Evolutionary conservation across 2,329 filamentous ascomycete species (phyloP).

Genomic region (Nigrospora sphaerica): DNA sequence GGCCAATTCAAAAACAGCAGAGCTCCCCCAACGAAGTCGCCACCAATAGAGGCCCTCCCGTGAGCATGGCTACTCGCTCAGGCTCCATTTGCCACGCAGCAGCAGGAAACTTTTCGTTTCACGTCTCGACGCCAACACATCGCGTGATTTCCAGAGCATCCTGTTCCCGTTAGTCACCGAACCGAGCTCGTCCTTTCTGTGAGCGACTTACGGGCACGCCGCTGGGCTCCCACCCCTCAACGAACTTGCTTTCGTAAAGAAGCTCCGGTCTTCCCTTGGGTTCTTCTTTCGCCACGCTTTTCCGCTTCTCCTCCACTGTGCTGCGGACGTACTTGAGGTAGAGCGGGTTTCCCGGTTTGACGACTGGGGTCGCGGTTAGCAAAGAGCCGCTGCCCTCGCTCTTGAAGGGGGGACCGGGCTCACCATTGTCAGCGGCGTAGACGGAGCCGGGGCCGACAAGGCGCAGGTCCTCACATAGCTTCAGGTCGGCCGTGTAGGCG

Average conservation of each 20-base stretch:
- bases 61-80: too few relatives aligned
- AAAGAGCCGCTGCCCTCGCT: too few relatives aligned
- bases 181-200: neutral
- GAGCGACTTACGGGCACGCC: slow-evolving; percentile 49
- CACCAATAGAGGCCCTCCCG: too few relatives aligned
- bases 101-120: neutral
- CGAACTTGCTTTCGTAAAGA: slow-evolving; percentile 56
- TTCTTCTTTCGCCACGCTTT: slow-evolving; percentile 24
- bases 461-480: slow-evolving; percentile 65
- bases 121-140: slow-evolving; percentile 30
- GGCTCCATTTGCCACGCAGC: too few relatives aligned
- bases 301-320: slow-evolving; percentile 54
- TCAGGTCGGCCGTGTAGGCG: slow-evolving; percentile 66
- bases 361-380: slow-evolving; percentile 28
- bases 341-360: slow-evolving; percentile 63
- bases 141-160: slow-evolving; percentile 61
- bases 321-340: slow-evolving; percentile 66
- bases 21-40: too few relatives aligned
- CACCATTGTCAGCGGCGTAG: slow-evolving; percentile 58
- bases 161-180: slow-evolving; percentile 26
- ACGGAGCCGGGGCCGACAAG: slow-evolving; percentile 57
- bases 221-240: slow-evolving; percentile 61
- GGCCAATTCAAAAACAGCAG: too few relatives aligned
- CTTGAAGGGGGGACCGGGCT: slow-evolving; percentile 3
- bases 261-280: slow-evolving; percentile 53